Evolutionary conservation across 208 protist genomes (phyloP).

Genomic region (Angomonas deanei): DNA sequence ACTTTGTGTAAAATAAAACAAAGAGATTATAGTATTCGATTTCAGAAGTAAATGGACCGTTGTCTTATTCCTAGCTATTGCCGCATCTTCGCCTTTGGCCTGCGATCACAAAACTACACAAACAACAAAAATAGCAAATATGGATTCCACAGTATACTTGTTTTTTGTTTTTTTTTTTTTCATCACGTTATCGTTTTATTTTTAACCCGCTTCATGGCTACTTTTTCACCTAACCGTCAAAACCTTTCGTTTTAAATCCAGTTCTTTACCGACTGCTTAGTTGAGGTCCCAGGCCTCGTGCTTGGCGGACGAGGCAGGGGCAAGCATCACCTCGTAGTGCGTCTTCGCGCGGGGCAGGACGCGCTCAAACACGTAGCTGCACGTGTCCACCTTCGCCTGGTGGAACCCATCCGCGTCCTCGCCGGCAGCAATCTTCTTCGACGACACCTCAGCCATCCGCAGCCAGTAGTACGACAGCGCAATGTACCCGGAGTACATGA

Average conservation of each 20-base stretch:
- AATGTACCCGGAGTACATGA: conserved; percentile 83
- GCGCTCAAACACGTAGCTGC: conserved; percentile 65
- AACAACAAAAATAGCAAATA: no score
- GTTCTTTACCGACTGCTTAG: conserved; percentile 5
- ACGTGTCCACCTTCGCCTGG: conserved; percentile 75
- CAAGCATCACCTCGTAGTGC: conserved; percentile 59
- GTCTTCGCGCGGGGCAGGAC: conserved; percentile 50
- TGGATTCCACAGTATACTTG: neutral
- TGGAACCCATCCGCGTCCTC: conserved; percentile 77
- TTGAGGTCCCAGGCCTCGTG: conserved; percentile 50
- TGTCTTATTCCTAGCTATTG: no score
- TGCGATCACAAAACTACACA: no score
- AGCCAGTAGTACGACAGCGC: conserved; percentile 83
- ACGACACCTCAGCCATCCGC: conserved; percentile 68
- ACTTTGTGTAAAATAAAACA: neutral
- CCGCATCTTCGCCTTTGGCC: no score
- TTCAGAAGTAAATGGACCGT: no score
- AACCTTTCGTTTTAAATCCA: no score
- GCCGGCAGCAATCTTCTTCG: conserved; percentile 43
- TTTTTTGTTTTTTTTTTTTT: conserved; percentile 2
- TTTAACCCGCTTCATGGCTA: no score
- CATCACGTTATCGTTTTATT: neutral
- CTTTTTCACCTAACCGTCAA: no score
- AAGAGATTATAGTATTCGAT: no score
- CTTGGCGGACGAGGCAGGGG: conserved; percentile 35